A percentile compares a stretch with the other conserved stretches of the same genome.
These are phyloP conservation scores for Cymodocea nodosa DNA, from an alignment of 116 monocot genomes.

Conservation along the genomic window DNA sequence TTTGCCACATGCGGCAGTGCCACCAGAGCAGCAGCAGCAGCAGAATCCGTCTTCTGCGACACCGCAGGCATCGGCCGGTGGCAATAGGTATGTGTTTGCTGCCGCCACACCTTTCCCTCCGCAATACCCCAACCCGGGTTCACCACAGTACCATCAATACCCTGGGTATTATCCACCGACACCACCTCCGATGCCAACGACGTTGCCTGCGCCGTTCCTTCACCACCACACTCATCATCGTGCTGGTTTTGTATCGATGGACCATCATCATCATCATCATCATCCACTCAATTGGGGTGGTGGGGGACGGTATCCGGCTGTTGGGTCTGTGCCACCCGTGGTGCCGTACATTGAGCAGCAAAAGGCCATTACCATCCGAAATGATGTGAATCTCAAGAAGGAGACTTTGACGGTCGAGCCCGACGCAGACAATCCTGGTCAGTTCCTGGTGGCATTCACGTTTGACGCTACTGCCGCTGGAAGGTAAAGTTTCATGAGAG, in stretches of 20 bases:
- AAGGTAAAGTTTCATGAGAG: conserved; percentile 26
- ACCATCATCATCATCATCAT: conserved; percentile 1
- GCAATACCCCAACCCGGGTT: conserved; percentile 46
- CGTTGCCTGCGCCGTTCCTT: conserved; percentile 55
- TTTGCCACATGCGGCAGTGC: conserved; percentile 8
- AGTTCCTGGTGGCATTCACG: conserved; percentile 65
- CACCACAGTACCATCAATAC: conserved; percentile 56
- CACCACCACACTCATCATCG: conserved; percentile 32
- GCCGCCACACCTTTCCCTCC: conserved; percentile 68
- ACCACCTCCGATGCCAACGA: conserved; percentile 33
- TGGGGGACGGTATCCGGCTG: conserved; percentile 2
- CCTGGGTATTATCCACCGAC: conserved; percentile 46
- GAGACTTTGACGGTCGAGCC: conserved; percentile 84
- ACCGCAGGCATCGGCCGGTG: conserved; percentile 20
- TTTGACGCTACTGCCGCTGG: conserved; percentile 83
- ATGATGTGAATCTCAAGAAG: conserved; percentile 90
- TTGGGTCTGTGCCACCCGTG: conserved; percentile 15
- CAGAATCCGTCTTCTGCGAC: conserved; percentile 8
- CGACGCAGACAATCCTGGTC: conserved; percentile 51
- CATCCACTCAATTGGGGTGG: conserved; percentile 11
- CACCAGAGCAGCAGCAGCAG: conserved; percentile 7
- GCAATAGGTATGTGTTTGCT: conserved; percentile 73
- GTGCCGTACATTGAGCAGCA: conserved; percentile 70
- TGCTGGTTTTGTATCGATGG: not conserved
- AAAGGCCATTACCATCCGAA: conserved; percentile 82